These are phyloP conservation scores for Verruconis gallopava DNA, from an alignment of 2,329 filamentous ascomycete species.

Conservation along the genomic window DNA sequence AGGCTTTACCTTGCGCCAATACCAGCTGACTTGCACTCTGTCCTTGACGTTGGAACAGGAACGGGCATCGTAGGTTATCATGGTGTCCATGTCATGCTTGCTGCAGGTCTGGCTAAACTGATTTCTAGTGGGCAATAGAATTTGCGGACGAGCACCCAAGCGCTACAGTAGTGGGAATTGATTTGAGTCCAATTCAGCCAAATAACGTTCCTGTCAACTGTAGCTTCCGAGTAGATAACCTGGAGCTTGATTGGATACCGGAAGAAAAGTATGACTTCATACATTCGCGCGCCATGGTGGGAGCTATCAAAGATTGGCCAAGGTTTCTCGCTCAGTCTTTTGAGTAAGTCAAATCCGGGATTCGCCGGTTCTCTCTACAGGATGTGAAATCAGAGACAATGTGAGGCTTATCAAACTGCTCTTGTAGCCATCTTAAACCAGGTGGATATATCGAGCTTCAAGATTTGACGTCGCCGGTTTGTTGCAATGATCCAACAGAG, in stretches of 20 bases:
- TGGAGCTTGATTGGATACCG: constrained; percentile 13
- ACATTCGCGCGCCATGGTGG: constrained; percentile 12
- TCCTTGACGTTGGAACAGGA: constrained; percentile 8
- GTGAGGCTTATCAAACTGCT: no score
- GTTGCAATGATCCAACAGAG: not conserved
- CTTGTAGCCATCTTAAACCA: not conserved
- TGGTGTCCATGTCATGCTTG: not conserved
- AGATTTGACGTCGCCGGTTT: not conserved
- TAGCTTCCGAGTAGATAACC: constrained; percentile 15
- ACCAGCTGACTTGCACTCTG: constrained; percentile 5
- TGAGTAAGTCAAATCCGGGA: constrained; percentile 7
- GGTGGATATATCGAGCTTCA: not conserved
- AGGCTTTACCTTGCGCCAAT: constrained; percentile 2
- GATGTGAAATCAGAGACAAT: not conserved
- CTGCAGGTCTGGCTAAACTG: not conserved
- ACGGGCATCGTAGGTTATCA: constrained; percentile 2
- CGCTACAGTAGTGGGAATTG: constrained; percentile 6
- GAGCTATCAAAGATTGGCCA: constrained; percentile 1
- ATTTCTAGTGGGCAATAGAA: constrained; percentile 6
- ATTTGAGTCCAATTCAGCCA: constrained; percentile 7
- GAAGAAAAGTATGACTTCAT: constrained; percentile 14
- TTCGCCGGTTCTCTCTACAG: not conserved
- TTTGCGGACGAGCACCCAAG: constrained; percentile 7
- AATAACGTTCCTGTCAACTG: constrained; percentile 14
- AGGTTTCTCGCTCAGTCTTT: constrained; percentile 6